Base-by-base conservation (phyloP, 2,329 filamentous ascomycete species). In the Verticillium nubilum region DNA sequence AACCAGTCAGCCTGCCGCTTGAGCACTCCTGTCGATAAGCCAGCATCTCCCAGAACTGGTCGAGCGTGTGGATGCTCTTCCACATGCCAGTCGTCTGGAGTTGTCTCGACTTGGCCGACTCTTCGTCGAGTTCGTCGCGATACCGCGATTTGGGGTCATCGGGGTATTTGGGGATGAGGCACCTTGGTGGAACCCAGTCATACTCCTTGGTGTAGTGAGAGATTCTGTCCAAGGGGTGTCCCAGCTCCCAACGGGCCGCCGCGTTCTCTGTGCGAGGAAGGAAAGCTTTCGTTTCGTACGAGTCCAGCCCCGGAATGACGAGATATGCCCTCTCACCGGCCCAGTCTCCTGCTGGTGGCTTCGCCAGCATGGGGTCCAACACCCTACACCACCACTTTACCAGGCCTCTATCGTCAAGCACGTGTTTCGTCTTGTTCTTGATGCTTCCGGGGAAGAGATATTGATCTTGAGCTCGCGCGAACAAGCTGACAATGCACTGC, bases 1-100 rank as follows among this genome's bases (percentile, higher is more conserved):
- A 99, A 0, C 96, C 96, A 0, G 97, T 96, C 69, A 97, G 81
- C 19, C 93, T 83, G 0, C 95, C 96, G 33, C 92, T 91, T 0
- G 93, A 97, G 69, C 95, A 99, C 70, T 99, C 95, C 71, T 98
- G 95, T 59, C 95, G 83, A 70, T 91, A 98, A 0, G 93, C 89
- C 94, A 99, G 98, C 83, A 96, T 90, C 63, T 99, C 95, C 95
- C 95, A 99, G 69, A 99, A 99, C 66, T 93, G 87, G n/a, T 93
- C 90, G 47, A 99, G 77, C 0, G 86, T 90, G 70, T 83, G 88
- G 26, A 97, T 87, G 61, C 89, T 92, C 70, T 87, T 90, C 95
- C 95, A 99, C 59, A 85, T 81, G 0, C 90, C 90, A 3, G 78
- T 76, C 27, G 78, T 80, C 64, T 84, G 83, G 64, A 82, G 75